Percentiles rank a stretch among this genome's conserved stretches.
These are phyloP conservation scores for Starmerella kuoi DNA, from an alignment of 805 yeast genomes.

Conservation along the genomic window DNA sequence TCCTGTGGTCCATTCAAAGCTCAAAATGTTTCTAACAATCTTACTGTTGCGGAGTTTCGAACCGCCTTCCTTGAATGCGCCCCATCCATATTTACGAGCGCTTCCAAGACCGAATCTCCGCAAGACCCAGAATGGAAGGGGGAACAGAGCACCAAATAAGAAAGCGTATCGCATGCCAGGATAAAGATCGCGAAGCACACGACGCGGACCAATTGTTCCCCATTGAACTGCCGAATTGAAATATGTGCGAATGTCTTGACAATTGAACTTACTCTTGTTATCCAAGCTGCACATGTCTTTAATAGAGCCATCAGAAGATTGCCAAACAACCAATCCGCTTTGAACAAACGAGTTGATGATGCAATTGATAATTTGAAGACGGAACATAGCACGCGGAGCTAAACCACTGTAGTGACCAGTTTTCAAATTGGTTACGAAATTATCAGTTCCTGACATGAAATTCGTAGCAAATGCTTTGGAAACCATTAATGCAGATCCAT, in stretches of 20 bases:
- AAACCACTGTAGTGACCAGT: constrained; percentile 46
- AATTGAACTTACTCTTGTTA: constrained; percentile 31
- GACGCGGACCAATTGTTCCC: constrained; percentile 38
- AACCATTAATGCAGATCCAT: constrained; percentile 42
- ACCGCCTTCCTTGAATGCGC: constrained; percentile 7
- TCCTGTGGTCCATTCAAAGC: constrained; percentile 26
- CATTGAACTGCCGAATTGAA: constrained; percentile 37
- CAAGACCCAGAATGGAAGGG: constrained; percentile 49
- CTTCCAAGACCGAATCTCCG: constrained; percentile 34
- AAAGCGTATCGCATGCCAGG: constrained; percentile 33
- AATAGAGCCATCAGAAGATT: constrained; percentile 28
- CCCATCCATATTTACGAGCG: constrained; percentile 13
- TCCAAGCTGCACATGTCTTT: constrained; percentile 28
- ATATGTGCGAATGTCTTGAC: constrained; percentile 34
- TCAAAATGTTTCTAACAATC: constrained; percentile 10
- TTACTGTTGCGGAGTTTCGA: constrained; percentile 11
- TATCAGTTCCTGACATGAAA: constrained; percentile 52
- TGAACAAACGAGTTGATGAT: constrained; percentile 24
- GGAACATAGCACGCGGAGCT: constrained; percentile 49
- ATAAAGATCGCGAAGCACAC: constrained; percentile 13
- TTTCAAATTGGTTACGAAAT: constrained; percentile 42
- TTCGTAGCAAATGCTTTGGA: constrained; percentile 45
- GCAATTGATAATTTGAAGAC: constrained; percentile 33
- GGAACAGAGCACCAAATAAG: constrained; percentile 44
- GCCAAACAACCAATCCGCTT: constrained; percentile 28